Evolutionary conservation across 257 asterid species (phyloP).

Genomic region (Penstemon davidsonii): DNA sequence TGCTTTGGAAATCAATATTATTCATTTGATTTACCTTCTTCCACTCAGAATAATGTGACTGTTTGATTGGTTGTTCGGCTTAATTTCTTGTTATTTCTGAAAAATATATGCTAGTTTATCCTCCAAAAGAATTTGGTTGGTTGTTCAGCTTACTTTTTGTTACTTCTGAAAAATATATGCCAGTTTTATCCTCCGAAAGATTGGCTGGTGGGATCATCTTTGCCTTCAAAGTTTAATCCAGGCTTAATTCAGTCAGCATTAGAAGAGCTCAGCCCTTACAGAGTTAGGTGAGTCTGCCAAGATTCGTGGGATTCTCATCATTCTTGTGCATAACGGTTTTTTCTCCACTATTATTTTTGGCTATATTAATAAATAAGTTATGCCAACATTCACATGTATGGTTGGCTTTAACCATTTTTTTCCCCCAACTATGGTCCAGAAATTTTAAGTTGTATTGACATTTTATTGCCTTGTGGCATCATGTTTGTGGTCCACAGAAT

Average conservation of each 20-base stretch:
- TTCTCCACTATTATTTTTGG: conserved; percentile 4
- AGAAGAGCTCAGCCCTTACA: conserved; percentile 72
- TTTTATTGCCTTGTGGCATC: conserved; percentile 3
- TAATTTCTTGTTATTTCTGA: conserved; percentile 25
- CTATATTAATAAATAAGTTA: neutral
- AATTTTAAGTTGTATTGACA: conserved; percentile 11
- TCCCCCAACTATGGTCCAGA: conserved; percentile 18
- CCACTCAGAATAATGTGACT: neutral
- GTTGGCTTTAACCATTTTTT: neutral
- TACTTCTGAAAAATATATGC: conserved; percentile 31
- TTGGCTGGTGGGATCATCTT: conserved; percentile 94
- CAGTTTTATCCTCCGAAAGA: conserved; percentile 88
- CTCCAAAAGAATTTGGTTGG: conserved; percentile 54
- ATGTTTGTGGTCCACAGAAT: conserved; percentile 52
- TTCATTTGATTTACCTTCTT: conserved; percentile 1
- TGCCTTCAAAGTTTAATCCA: conserved; percentile 71
- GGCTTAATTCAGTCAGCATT: conserved; percentile 59
- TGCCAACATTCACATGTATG: conserved; percentile 7
- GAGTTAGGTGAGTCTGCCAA: conserved; percentile 57
- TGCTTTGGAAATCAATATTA: conserved; percentile 14
- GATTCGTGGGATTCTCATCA: conserved; percentile 12
- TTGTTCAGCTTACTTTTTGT: conserved; percentile 20
- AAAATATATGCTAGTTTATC: conserved; percentile 59
- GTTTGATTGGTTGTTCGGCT: conserved; percentile 17
- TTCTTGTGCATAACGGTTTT: conserved; percentile 20